Conservation (phyloP, 805 yeast genomes). For the Starmerella apis region DNA sequence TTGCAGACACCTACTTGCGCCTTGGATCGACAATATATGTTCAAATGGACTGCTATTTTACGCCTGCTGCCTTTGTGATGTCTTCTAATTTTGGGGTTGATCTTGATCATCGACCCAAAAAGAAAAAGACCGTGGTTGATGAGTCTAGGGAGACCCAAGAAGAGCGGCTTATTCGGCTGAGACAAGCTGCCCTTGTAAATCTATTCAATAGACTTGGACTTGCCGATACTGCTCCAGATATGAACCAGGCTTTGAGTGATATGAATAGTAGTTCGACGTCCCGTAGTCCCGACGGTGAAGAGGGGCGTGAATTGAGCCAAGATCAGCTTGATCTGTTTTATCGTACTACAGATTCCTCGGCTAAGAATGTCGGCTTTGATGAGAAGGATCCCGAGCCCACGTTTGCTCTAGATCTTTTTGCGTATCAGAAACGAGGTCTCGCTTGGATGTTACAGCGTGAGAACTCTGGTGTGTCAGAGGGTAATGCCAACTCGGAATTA, state of each 20-base stretch:
- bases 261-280: neutral
- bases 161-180: slow-evolving; percentile 42
- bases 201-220: slow-evolving; percentile 43
- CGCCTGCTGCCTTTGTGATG: slow-evolving; percentile 28
- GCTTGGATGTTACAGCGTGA: slow-evolving; percentile 87
- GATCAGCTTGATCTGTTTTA: slow-evolving; percentile 73
- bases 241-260: slow-evolving; percentile 6
- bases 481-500: slow-evolving; percentile 32
- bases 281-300: slow-evolving; percentile 29
- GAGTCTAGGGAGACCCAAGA: slow-evolving; percentile 41
- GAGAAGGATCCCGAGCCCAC: slow-evolving; percentile 53
- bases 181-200: slow-evolving; percentile 46
- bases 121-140: slow-evolving; percentile 23
- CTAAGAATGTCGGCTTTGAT: slow-evolving; percentile 25
- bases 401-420: slow-evolving; percentile 51
- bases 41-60: slow-evolving; percentile 57
- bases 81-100: slow-evolving; percentile 11
- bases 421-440: slow-evolving; percentile 74
- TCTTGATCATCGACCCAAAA: neutral
- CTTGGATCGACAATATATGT: slow-evolving; percentile 69
- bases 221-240: slow-evolving; percentile 11
- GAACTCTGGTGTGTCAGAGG: slow-evolving; percentile 35
- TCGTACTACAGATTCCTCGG: slow-evolving; percentile 42
- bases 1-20: slow-evolving; percentile 47
- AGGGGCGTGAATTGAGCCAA: slow-evolving; percentile 40